Percentiles rank a stretch among this genome's conserved stretches.
Conservation (phyloP, 257 asterid genomes). For the Scutellaria barbata region DNA sequence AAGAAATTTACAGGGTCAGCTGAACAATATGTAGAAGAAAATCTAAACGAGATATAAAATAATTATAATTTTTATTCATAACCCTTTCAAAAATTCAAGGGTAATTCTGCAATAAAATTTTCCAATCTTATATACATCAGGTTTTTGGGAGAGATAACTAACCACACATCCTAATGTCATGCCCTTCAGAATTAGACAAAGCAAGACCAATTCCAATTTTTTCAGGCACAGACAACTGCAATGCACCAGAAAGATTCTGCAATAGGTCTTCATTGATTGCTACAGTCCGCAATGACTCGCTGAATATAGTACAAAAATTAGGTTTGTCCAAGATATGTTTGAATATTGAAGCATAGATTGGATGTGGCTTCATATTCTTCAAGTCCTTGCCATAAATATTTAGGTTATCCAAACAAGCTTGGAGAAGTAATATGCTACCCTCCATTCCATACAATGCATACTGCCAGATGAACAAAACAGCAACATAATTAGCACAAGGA, state of each 20-base stretch:
- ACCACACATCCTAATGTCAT: conserved; percentile 79
- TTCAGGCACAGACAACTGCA: conserved; percentile 66
- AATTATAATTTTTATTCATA: not conserved
- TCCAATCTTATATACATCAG: not conserved
- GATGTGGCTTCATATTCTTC: conserved; percentile 64
- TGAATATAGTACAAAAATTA: conserved; percentile 72
- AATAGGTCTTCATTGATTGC: conserved; percentile 69
- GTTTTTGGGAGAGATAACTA: conserved; percentile 38
- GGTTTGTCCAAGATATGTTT: conserved; percentile 75
- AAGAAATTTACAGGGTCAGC: conserved; percentile 25
- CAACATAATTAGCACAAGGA: conserved; percentile 26
- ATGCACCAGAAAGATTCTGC: conserved; percentile 65
- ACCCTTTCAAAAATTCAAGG: conserved; percentile 6
- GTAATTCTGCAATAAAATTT: conserved; percentile 21
- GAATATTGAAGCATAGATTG: conserved; percentile 69
- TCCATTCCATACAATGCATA: conserved; percentile 64
- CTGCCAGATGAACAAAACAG: conserved; percentile 51
- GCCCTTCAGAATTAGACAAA: conserved; percentile 72
- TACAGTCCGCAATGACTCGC: conserved; percentile 63
- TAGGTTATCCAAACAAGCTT: conserved; percentile 68
- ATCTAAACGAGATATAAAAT: conserved; percentile 7
- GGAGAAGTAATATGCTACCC: conserved; percentile 78
- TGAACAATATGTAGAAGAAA: conserved; percentile 10
- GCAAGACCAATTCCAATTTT: conserved; percentile 89
- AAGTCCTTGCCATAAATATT: conserved; percentile 60